phyloP scores from a whole-genome alignment of 2,329 filamentous ascomycete species.

The Fusarium robinianum region DNA sequence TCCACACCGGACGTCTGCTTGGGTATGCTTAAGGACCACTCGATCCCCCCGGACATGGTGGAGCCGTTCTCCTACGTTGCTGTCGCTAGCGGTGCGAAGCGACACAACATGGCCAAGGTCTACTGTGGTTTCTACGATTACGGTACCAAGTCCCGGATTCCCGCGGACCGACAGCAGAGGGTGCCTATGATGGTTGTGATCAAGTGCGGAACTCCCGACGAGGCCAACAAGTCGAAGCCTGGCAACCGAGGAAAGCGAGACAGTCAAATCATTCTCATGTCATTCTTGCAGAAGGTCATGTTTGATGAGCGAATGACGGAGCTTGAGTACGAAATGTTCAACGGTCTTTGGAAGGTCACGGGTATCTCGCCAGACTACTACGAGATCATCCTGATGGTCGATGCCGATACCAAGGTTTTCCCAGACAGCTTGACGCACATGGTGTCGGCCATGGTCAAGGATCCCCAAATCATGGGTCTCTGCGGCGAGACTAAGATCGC shows the following conservation, averaged over 20 bases:
- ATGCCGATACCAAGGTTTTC: slow-evolving; percentile 99
- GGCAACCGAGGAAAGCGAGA: slow-evolving; percentile 98
- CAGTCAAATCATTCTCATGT: slow-evolving; percentile 99
- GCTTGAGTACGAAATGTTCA: slow-evolving; percentile 99
- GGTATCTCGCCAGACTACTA: slow-evolving; percentile 98
- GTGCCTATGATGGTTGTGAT: slow-evolving; percentile 97
- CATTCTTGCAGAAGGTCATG: slow-evolving; percentile 99
- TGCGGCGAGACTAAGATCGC: slow-evolving; percentile 99
- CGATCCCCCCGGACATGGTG: slow-evolving; percentile 78
- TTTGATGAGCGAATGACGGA: slow-evolving; percentile 99
- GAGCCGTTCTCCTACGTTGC: slow-evolving; percentile 94
- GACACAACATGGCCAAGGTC: slow-evolving; percentile 99
- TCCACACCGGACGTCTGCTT: slow-evolving; percentile 90
- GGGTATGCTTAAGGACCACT: slow-evolving; percentile 92
- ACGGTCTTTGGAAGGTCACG: slow-evolving; percentile 97
- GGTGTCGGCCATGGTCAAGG: slow-evolving; percentile 98
- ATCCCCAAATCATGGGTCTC: slow-evolving; percentile 98
- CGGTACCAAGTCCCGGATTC: slow-evolving; percentile 77
- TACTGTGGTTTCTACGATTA: slow-evolving; percentile 99
- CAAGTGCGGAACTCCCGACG: slow-evolving; percentile 92
- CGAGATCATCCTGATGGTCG: slow-evolving; percentile 97
- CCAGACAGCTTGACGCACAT: slow-evolving; percentile 98
- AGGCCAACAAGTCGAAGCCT: slow-evolving; percentile 79
- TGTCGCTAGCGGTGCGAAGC: slow-evolving; percentile 91
- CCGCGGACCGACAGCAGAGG: slow-evolving; percentile 86